Base-by-base conservation (phyloP, 2,329 filamentous ascomycete genomes). In the Keithomyces neogunnii region DNA sequence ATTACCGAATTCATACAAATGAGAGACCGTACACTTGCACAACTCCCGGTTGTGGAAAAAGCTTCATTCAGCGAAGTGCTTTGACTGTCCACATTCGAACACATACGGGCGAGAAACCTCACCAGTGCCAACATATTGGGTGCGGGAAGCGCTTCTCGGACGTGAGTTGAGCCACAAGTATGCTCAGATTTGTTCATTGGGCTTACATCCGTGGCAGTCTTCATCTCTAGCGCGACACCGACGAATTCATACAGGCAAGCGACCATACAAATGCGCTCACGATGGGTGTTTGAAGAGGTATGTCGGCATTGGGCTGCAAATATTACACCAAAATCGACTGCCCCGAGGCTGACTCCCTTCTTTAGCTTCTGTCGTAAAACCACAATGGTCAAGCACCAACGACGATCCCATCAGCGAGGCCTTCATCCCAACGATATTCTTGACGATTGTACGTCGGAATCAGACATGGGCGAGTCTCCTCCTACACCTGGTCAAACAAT, bases 1-100 rank as follows among this genome's bases (percentile, higher is more conserved):
- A 87, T 62, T 84, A 84, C 62, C 77, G 84, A 55, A 87, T 86
- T 61, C 84, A 87, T 66, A 87, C 84, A 50, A 86, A 86, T 62
- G 83, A 86, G 66, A 73, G 83, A 26, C 84, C 84, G 8, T 86
- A 85, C 63, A 73, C 75, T 32, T 87, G 83, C 67, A 71, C 71
- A 51, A 77, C 73, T 7, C 73, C 73, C 7, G 79, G 76, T 5
- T 87, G 84, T 61, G 80, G 80, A 44, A 86, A 87, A 69, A 82
- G 80, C 65, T 87, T 87, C 65, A 86, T 86, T 56, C 84, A 87
- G 61, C 73, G 82, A 54, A 86, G 83, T 65, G 84, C 84, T 39
- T 67, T 87, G 57, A 86, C 82, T 3, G 84, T 87, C 40, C 84
- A 88, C 63, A 84, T 83, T 51, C 78, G 84, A 56, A 86, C 82